A percentile compares a stretch with the other conserved stretches of the same genome.
These are phyloP conservation scores for Xylariaceae sp. DNA, from an alignment of 2,329 filamentous ascomycete genomes.

Conservation along the genomic window DNA sequence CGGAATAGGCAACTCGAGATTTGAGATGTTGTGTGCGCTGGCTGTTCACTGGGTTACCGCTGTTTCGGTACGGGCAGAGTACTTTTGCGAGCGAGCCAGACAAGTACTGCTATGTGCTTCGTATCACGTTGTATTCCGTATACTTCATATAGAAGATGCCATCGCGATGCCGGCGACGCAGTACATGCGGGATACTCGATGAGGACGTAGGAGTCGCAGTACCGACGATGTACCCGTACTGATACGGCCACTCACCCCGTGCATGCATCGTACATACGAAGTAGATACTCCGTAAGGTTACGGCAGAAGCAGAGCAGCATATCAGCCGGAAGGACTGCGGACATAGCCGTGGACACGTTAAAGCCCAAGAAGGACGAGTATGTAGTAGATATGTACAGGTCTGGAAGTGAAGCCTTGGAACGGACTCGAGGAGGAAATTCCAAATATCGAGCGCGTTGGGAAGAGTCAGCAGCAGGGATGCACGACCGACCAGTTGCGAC, in stretches of 20 bases:
- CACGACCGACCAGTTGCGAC: neutral
- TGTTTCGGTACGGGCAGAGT: neutral
- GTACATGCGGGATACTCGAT: too few species aligned
- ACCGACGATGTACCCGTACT: too few species aligned
- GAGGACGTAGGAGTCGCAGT: too few species aligned
- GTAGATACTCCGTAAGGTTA: too few species aligned
- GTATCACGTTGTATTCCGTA: too few species aligned
- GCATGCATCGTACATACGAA: too few species aligned
- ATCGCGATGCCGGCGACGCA: too few species aligned
- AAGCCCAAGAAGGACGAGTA: neutral
- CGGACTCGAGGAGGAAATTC: conserved; percentile 12
- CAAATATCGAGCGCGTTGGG: conserved; percentile 19
- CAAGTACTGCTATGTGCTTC: too few species aligned
- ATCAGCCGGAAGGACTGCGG: neutral
- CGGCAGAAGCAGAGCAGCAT: too few species aligned
- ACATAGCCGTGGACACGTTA: conserved; percentile 7
- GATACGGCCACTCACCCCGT: too few species aligned
- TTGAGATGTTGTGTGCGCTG: neutral
- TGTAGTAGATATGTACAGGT: too few species aligned
- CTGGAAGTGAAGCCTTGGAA: neutral
- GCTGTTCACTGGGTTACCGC: neutral
- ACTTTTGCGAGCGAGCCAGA: neutral
- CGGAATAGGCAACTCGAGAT: neutral
- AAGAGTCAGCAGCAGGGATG: conserved; percentile 21
- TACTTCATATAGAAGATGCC: too few species aligned